A percentile compares a stretch with the other conserved stretches of the same genome.
Conservation (phyloP, 2,329 filamentous ascomycete species). For the Neofusicoccum sp. region DNA sequence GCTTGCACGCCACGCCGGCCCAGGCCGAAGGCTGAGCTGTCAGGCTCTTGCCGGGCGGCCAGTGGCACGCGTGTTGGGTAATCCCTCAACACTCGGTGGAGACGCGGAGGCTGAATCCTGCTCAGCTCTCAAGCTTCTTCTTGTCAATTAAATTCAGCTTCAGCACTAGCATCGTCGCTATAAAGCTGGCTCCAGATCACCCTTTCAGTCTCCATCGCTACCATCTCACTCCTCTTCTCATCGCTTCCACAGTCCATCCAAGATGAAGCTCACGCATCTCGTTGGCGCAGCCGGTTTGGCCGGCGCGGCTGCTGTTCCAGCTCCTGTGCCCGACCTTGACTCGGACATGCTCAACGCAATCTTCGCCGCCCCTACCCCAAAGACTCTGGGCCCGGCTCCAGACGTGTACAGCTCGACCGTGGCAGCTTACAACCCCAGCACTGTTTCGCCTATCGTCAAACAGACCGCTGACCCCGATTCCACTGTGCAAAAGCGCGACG, state of each 20-base stretch:
- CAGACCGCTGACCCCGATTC: neutral
- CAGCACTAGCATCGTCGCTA: too few relatives aligned
- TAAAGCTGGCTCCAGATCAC: too few relatives aligned
- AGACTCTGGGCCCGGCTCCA: neutral
- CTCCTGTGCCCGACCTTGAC: neutral
- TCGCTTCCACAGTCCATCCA: neutral
- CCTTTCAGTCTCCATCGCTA: neutral
- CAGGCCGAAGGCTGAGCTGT: too few relatives aligned
- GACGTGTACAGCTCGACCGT: neutral
- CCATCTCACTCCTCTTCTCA: neutral
- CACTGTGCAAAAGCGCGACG: neutral
- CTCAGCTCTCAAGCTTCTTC: too few relatives aligned
- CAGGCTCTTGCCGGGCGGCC: too few relatives aligned
- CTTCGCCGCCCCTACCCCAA: neutral
- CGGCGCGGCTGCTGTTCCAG: neutral
- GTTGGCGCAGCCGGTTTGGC: neutral
- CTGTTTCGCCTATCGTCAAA: neutral
- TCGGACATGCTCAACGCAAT: neutral
- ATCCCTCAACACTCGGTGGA: too few relatives aligned
- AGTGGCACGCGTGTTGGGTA: too few relatives aligned
- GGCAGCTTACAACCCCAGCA: neutral
- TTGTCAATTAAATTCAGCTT: too few relatives aligned
- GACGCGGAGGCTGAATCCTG: neutral
- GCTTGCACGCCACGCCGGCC: too few relatives aligned
- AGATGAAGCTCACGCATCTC: neutral